These are phyloP conservation scores for Phaeosphaeriaceae sp. DNA, from an alignment of 2,329 filamentous ascomycete species.

Conservation along the genomic window DNA sequence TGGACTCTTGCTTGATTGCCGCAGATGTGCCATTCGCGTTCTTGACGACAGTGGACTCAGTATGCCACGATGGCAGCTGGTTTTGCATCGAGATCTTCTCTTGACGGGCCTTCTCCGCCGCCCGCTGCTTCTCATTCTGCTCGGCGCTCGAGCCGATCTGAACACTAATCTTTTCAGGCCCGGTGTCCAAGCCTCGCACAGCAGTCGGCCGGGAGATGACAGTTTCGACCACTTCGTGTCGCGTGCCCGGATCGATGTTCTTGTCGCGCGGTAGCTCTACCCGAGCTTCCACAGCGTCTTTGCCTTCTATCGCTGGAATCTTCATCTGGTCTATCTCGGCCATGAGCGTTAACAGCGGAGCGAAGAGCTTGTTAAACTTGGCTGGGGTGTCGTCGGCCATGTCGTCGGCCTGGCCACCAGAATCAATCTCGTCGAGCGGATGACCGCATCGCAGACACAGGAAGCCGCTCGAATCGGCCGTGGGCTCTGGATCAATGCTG, in stretches of 20 bases:
- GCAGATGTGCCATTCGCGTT: slow-evolving; percentile 56
- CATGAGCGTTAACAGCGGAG: slow-evolving; percentile 78
- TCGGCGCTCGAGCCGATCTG: slow-evolving; percentile 73
- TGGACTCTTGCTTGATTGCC: slow-evolving; percentile 47
- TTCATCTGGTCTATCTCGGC: slow-evolving; percentile 78
- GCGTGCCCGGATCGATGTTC: slow-evolving; percentile 68
- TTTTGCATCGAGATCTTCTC: slow-evolving; percentile 74
- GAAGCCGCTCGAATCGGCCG: slow-evolving; percentile 67
- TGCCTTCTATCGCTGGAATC: slow-evolving; percentile 77
- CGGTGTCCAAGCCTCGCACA: slow-evolving; percentile 72
- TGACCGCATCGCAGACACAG: slow-evolving; percentile 80
- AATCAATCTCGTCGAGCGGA: slow-evolving; percentile 56
- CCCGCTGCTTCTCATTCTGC: slow-evolving; percentile 71
- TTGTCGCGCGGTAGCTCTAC: slow-evolving; percentile 72
- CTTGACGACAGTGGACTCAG: slow-evolving; percentile 69
- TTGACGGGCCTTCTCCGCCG: slow-evolving; percentile 70
- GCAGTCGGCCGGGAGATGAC: slow-evolving; percentile 67
- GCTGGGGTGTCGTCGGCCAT: slow-evolving; percentile 50
- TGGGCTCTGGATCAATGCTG: slow-evolving; percentile 64
- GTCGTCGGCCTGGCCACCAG: slow-evolving; percentile 36
- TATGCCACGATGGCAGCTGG: slow-evolving; percentile 75
- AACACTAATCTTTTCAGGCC: slow-evolving; percentile 73
- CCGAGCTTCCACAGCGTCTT: slow-evolving; percentile 69
- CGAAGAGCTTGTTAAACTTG: slow-evolving; percentile 77
- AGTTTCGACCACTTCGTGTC: slow-evolving; percentile 66